Evolutionary conservation across 1,139 yeast genomes (phyloP).

Genomic region (Zhuliangozyma blackwelliae): DNA sequence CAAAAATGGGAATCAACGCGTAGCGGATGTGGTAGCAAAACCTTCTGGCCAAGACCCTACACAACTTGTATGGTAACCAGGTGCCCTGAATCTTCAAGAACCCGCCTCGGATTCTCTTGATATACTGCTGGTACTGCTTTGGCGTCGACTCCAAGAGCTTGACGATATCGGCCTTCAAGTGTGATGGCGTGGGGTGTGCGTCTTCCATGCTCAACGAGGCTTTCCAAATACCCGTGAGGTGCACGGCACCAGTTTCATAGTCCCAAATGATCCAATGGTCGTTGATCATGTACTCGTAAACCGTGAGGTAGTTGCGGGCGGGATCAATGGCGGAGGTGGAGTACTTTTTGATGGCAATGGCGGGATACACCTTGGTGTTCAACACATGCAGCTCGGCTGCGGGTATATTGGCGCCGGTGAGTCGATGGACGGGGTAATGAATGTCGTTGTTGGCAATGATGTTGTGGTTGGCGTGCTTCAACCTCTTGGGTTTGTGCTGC

Average conservation of each 20-base stretch:
- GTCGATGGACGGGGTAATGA: constrained; percentile 7
- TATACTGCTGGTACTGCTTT: constrained; percentile 54
- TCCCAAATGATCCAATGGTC: constrained; percentile 83
- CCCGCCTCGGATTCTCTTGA: constrained; percentile 85
- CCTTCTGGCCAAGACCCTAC: constrained; percentile 63
- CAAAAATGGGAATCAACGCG: constrained; percentile 78
- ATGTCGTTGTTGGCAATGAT: constrained; percentile 7
- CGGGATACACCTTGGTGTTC: constrained; percentile 20
- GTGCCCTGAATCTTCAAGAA: constrained; percentile 92
- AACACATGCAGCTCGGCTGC: constrained; percentile 2
- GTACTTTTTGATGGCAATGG: constrained; percentile 57
- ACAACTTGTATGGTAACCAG: constrained; percentile 78
- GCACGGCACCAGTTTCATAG: constrained; percentile 81
- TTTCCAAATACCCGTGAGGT: constrained; percentile 90
- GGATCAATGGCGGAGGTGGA: constrained; percentile 64
- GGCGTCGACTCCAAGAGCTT: constrained; percentile 72
- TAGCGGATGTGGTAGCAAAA: constrained; percentile 77
- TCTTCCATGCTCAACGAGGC: constrained; percentile 40
- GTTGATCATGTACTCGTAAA: constrained; percentile 65
- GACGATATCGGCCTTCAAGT: constrained; percentile 72
- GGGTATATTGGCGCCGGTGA: constrained; percentile 1
- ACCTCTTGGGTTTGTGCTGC: constrained; percentile 1
- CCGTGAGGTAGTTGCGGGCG: constrained; percentile 61
- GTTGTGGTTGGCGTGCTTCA: constrained; percentile 1
- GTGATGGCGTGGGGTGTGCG: constrained; percentile 45